These are phyloP conservation scores for Ogataea ramenticola DNA, from an alignment of 805 yeast species.

Conservation along the genomic window DNA sequence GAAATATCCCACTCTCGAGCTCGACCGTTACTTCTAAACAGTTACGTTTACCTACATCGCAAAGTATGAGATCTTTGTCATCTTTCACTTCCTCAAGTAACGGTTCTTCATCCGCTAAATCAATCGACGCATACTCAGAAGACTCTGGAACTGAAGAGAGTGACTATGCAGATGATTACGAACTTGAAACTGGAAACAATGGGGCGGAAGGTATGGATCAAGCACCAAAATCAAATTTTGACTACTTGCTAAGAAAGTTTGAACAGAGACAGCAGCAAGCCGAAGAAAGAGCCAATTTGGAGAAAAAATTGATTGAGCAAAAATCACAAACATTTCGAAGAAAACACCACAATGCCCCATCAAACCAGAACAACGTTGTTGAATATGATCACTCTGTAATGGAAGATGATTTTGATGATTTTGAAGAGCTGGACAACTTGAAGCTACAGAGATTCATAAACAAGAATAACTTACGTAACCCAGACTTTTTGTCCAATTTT, in stretches of 20 bases:
- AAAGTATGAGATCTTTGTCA: not conserved
- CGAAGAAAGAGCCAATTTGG: slow-evolving; percentile 10
- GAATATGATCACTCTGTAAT: slow-evolving; percentile 17
- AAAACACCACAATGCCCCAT: not conserved
- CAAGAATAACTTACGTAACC: not conserved
- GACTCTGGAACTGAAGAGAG: not conserved
- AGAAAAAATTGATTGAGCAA: slow-evolving; percentile 4
- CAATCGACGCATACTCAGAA: not conserved
- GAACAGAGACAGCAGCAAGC: slow-evolving; percentile 12
- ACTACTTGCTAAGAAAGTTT: slow-evolving; percentile 8
- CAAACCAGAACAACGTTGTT: slow-evolving; percentile 1
- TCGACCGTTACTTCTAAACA: not conserved
- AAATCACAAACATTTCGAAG: slow-evolving; percentile 4
- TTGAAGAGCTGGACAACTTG: slow-evolving; percentile 14
- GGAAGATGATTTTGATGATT: slow-evolving; percentile 21
- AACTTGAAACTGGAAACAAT: not conserved
- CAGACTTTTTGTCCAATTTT: not conserved
- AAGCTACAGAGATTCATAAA: slow-evolving; percentile 16
- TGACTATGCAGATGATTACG: slow-evolving; percentile 3
- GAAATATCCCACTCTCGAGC: not conserved
- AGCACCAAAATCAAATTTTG: not conserved
- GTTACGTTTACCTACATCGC: not conserved
- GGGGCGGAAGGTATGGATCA: not conserved
- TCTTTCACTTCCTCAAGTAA: not conserved
- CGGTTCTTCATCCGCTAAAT: not conserved